Conservation (phyloP, 441 rosid genomes). For the Populus hybrid region DNA sequence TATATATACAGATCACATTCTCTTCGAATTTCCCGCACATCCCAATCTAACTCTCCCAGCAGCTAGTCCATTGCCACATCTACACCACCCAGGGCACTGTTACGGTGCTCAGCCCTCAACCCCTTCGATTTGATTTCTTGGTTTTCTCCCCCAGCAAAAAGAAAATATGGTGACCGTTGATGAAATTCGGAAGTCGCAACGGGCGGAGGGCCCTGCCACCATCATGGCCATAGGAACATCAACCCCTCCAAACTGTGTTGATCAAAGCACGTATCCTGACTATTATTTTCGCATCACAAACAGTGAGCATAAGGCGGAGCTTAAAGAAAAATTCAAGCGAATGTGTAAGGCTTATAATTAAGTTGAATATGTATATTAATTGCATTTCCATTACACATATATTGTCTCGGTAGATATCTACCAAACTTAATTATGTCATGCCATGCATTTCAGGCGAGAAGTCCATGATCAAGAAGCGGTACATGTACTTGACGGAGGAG, state of each 20-base stretch:
- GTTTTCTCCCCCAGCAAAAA: not conserved
- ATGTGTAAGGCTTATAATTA: conserved; percentile 30
- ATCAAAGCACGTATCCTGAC: conserved; percentile 30
- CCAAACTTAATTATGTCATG: not conserved
- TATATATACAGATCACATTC: not conserved
- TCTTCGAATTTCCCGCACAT: not conserved
- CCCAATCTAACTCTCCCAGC: not conserved
- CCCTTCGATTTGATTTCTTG: not conserved
- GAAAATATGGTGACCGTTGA: conserved; percentile 35
- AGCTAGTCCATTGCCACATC: not conserved
- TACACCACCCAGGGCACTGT: not conserved
- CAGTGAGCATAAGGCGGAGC: too few relatives aligned
- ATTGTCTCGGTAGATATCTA: too few relatives aligned
- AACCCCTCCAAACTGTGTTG: conserved; percentile 31
- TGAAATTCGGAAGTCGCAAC: conserved; percentile 31
- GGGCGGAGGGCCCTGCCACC: conserved; percentile 41
- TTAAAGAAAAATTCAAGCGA: conserved; percentile 39
- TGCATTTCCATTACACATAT: not conserved
- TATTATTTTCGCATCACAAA: too few relatives aligned
- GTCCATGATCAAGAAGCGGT: too few relatives aligned
- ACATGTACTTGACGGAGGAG: conserved; percentile 37
- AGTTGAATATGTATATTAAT: too few relatives aligned
- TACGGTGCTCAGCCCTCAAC: not conserved
- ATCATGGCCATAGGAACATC: conserved; percentile 13
- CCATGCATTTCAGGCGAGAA: not conserved